Percentiles rank a stretch among this genome's conserved stretches.
Conservation (phyloP, 129 eudicot genomes). For the Pseudognaphalium luteoalbum region DNA sequence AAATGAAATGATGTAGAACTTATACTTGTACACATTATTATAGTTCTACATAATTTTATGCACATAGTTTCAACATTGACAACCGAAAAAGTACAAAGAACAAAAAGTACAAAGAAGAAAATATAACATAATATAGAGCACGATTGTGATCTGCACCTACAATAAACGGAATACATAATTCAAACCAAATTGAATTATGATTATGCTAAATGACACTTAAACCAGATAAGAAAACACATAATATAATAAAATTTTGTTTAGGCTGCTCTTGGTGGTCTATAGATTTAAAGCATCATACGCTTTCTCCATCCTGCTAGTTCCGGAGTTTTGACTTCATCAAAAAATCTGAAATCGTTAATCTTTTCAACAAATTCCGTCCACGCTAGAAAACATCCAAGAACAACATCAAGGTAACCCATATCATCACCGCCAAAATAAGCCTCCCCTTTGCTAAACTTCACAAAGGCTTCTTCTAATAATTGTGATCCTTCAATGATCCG, state of each 20-base stretch:
- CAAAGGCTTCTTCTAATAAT: conserved; percentile 47
- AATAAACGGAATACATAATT: not conserved
- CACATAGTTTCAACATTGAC: too few species aligned
- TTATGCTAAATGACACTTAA: not conserved
- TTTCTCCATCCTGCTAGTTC: conserved; percentile 39
- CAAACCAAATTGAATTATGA: conserved; percentile 15
- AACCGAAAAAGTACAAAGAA: too few species aligned
- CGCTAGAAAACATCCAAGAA: conserved; percentile 49
- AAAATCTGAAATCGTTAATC: conserved; percentile 18
- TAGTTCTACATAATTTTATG: too few species aligned
- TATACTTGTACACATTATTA: too few species aligned
- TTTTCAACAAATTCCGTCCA: conserved; percentile 40
- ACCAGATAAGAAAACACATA: not conserved
- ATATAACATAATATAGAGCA: too few species aligned
- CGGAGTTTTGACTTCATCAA: conserved; percentile 48
- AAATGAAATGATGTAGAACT: too few species aligned
- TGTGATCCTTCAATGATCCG: conserved; percentile 26
- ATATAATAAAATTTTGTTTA: not conserved
- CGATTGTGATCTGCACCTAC: too few species aligned
- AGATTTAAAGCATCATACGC: conserved; percentile 18
- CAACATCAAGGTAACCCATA: conserved; percentile 55
- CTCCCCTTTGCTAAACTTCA: conserved; percentile 58
- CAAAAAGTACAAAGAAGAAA: too few species aligned
- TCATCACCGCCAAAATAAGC: conserved; percentile 55
- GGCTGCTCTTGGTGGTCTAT: not conserved